A percentile compares a stretch with the other conserved stretches of the same genome.
phyloP scores from a whole-genome alignment of 352 stramenopile species.

The Vaucheria bursata region DNA sequence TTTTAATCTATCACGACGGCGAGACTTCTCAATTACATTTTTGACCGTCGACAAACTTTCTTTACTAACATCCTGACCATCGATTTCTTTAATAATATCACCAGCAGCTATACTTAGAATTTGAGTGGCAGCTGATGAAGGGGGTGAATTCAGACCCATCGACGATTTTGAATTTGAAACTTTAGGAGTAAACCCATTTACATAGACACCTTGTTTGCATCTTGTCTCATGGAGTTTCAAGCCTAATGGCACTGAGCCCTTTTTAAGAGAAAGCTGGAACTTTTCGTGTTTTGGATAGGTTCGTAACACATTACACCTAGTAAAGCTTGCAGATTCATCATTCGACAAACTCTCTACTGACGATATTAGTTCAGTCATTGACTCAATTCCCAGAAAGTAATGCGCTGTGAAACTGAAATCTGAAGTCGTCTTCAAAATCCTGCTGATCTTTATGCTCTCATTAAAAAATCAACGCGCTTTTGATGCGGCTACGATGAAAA shows the following conservation, averaged over 20 bases:
- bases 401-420: no score
- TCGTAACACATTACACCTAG: no score
- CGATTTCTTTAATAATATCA: slow-evolving; percentile 24
- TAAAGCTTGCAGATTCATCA: no score
- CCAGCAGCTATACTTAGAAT: slow-evolving; percentile 17
- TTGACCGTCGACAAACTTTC: slow-evolving; percentile 13
- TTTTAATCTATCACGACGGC: slow-evolving; percentile 18
- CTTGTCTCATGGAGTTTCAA: slow-evolving; percentile 34
- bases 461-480: no score
- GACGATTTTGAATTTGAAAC: not conserved
- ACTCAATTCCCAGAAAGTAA: no score
- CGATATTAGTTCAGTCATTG: no score
- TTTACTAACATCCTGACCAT: slow-evolving; percentile 18
- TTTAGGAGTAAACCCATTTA: slow-evolving; percentile 30
- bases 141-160: slow-evolving; percentile 14
- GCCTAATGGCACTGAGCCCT: slow-evolving; percentile 24
- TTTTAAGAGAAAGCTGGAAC: slow-evolving; percentile 30
- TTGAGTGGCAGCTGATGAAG: not conserved
- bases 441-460: no score
- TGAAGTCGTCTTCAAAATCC: no score
- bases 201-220: slow-evolving; percentile 25
- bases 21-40: slow-evolving; percentile 17
- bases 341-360: no score
- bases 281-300: not conserved
- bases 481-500: no score